These are phyloP conservation scores for Daldinia bambusicola DNA, from an alignment of 495 filamentous ascomycete genomes.

Conservation along the genomic window DNA sequence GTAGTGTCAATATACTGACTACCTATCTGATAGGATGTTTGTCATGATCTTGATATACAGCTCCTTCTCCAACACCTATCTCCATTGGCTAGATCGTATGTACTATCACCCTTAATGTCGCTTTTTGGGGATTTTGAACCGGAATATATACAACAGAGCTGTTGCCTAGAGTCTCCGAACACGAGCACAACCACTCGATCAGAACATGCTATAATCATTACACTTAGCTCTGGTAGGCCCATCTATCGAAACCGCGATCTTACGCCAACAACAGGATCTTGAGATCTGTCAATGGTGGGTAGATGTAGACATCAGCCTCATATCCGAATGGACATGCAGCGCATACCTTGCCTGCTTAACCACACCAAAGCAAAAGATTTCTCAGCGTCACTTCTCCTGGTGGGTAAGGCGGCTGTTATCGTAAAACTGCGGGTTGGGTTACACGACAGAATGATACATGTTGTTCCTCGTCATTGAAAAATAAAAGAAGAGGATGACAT, in stretches of 20 bases:
- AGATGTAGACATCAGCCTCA: slow-evolving; percentile 43
- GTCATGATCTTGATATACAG: background rate
- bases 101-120: slow-evolving; percentile 11
- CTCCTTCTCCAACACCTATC: background rate
- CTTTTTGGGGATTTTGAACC: slow-evolving; percentile 15
- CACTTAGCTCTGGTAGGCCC: background rate
- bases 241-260: slow-evolving; percentile 14
- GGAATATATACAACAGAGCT: slow-evolving; percentile 10
- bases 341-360: slow-evolving; percentile 30
- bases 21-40: background rate
- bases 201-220: background rate
- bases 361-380: background rate
- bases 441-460: slow-evolving; percentile 29
- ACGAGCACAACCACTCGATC: slow-evolving; percentile 13
- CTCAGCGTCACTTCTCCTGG: slow-evolving; percentile 35
- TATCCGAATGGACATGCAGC: slow-evolving; percentile 31
- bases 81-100: slow-evolving; percentile 20
- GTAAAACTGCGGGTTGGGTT: slow-evolving; percentile 38
- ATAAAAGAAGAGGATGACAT: slow-evolving; percentile 29
- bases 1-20: no score
- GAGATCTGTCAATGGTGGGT: slow-evolving; percentile 33
- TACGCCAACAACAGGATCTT: slow-evolving; percentile 20
- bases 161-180: slow-evolving; percentile 5
- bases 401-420: slow-evolving; percentile 48
- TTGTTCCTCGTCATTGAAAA: background rate